Base-by-base conservation (phyloP, 441 rosid species). In the Mallotus japonicus region DNA sequence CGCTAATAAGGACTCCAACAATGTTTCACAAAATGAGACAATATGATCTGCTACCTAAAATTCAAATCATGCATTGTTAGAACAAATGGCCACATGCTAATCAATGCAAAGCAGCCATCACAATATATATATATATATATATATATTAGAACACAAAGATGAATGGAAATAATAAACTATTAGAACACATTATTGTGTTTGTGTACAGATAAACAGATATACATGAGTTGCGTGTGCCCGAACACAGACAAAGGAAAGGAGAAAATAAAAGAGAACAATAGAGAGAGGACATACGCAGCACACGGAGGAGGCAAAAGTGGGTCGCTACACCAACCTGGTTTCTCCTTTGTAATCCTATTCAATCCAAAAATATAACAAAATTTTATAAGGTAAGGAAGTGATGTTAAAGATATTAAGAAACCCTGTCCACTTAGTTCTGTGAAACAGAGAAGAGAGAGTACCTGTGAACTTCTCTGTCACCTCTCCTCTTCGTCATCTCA, bases 11-110 rank as follows among this genome's bases (percentile, higher is more conserved):
- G 99, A 87, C 80, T 95, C 99, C 77, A 92, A 97, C 80, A 91
- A 98, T 56, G 99, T 95, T 84, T 95, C 98, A 75, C 98, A 90
- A 86, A 95, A 95, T 46, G 98, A 92, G 75, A 95, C 99, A 53
- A 95, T 98, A 12, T 98, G 97, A 76, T 95, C 99, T 16, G 98
- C 98, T 46, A 92, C 99, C 97, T 95, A 75, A 49, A 84, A 44
- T 71, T 65, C 65, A 56, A 63, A 75, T 66, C 65, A 69, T 66
- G 53, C 13, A 53, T 72, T 69, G 67, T 72, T 69, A 75, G 67
- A 71, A 71, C 17, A 11, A 55, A 42, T 0, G 46, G 16, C 54
- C 11, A 59, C 49, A 62, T 22, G 53, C 59, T 34, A n/a, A 76
- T 54, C 50, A 54, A 20, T 8, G 20, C 60, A 32, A 32, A 62